Evolutionary conservation across 2,329 filamentous ascomycete genomes (phyloP).

Genomic region (Microcera coccophila): DNA sequence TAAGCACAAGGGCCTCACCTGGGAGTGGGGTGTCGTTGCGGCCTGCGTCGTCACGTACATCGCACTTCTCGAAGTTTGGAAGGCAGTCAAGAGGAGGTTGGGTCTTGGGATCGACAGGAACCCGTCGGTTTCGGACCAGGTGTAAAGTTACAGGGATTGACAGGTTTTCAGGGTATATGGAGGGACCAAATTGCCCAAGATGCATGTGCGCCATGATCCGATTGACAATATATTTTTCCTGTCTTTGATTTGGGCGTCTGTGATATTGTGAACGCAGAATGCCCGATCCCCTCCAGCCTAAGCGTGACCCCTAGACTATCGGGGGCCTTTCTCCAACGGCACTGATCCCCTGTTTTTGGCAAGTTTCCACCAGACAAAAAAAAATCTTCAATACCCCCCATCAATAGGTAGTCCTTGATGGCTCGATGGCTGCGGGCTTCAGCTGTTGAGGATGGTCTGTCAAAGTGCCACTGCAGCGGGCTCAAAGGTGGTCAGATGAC

Average conservation of each 20-base stretch:
- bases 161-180: constrained; percentile 31
- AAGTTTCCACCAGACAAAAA: no score
- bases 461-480: no score
- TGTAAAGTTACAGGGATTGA: constrained; percentile 17
- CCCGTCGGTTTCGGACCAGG: constrained; percentile 16
- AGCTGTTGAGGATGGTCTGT: no score
- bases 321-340: no score
- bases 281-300: no score
- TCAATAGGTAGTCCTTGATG: no score
- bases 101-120: constrained; percentile 32
- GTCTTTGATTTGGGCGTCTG: constrained; percentile 12
- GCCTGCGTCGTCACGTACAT: constrained; percentile 58
- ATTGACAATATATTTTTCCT: constrained; percentile 27
- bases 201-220: constrained; percentile 30
- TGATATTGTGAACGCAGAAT: no score
- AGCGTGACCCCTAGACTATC: no score
- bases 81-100: constrained; percentile 58
- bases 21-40: constrained; percentile 69
- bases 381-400: no score
- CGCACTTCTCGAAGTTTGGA: constrained; percentile 63
- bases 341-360: no score
- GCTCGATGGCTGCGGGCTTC: no score
- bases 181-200: constrained; percentile 24
- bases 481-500: no score
- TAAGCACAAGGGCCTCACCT: constrained; percentile 63